Base-by-base conservation (phyloP, 2,329 filamentous ascomycete species). In the Pestalotiopsis sp. region DNA sequence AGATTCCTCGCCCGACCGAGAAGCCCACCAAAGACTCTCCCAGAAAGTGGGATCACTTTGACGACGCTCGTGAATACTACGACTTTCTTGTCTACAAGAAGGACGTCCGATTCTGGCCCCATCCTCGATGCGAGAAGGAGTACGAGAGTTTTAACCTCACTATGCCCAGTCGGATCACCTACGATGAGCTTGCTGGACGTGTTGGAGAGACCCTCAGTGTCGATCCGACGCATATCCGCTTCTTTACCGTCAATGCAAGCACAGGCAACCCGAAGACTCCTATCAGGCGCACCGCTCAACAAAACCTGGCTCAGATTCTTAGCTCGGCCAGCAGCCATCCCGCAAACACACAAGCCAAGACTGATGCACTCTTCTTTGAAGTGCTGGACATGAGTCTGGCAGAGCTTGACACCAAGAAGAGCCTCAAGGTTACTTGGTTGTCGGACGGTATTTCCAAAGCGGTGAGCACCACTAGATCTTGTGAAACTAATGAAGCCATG, bases 351-450 rank as follows among this genome's bases (percentile, higher is more conserved):
- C 90, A 87, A 39, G 92, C 94, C 76, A 88, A 91, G 67, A 82
- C 87, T 23, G 95, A 98, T 79, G 89, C 92, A 0, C 85, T 99
- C 65, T 98, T 91, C 79, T 99, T 95, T 77, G 96, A 99, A 79
- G 89, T 98, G 36, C 83, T 99, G 55, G 96, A 99, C 71, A 97
- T 98, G 85, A 97, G 94, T 75, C 82, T 99, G 61, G 92, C 93
- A 27, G 97, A 99, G 79, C 86, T 97, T 58, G 96, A 99, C 77
- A 96, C 93, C 68, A 96, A 97, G 84, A 98, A 97, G 84, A 89
- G 85, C 68, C 83, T 98, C 71, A 95, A 93, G 79, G 82, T 99
- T 62, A 93, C 86, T 1, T 95, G 92, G 90, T 84, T 99, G 60
- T 92, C 91, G 55, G 96, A 99, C 71, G 96, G 96, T 58, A 92